phyloP scores from a whole-genome alignment of 306 rosid genomes.

The Begonia loranthoides region DNA sequence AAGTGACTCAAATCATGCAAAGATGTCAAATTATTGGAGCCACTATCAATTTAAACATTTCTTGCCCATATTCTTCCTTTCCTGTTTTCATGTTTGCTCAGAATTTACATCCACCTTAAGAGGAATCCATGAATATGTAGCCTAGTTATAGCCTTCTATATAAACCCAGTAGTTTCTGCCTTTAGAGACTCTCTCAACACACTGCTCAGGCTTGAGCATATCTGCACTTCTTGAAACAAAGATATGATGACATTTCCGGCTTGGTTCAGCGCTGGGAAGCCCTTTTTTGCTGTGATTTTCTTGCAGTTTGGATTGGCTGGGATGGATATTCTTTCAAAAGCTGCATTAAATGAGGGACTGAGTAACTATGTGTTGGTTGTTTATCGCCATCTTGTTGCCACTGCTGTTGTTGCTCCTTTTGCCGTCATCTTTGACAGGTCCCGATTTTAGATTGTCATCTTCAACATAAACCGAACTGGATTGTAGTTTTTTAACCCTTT shows the following conservation, averaged over 20 bases:
- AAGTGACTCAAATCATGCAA: background rate
- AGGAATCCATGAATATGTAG: too few species aligned
- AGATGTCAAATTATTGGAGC: constrained; percentile 9
- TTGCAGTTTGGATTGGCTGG: constrained; percentile 69
- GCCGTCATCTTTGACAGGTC: constrained; percentile 64
- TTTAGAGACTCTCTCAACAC: constrained; percentile 4
- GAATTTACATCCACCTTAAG: too few species aligned
- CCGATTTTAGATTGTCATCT: too few species aligned
- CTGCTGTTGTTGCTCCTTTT: constrained; percentile 54
- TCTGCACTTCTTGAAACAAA: too few species aligned
- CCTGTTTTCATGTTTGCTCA: constrained; percentile 2
- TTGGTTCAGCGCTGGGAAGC: constrained; percentile 31
- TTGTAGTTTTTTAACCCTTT: too few species aligned
- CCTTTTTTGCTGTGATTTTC: constrained; percentile 52
- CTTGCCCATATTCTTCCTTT: constrained; percentile 4
- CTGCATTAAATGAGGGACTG: constrained; percentile 81
- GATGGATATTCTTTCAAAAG: constrained; percentile 74
- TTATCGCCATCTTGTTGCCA: constrained; percentile 76
- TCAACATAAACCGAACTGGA: too few species aligned
- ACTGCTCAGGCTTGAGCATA: constrained; percentile 4
- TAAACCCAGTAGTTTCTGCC: constrained; percentile 5
- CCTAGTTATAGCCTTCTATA: constrained; percentile 7
- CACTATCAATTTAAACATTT: constrained; percentile 11
- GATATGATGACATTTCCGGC: too few species aligned
- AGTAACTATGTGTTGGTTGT: constrained; percentile 82